Base-by-base conservation (phyloP, 2,329 filamentous ascomycete species). In the Penicillium sp. region DNA sequence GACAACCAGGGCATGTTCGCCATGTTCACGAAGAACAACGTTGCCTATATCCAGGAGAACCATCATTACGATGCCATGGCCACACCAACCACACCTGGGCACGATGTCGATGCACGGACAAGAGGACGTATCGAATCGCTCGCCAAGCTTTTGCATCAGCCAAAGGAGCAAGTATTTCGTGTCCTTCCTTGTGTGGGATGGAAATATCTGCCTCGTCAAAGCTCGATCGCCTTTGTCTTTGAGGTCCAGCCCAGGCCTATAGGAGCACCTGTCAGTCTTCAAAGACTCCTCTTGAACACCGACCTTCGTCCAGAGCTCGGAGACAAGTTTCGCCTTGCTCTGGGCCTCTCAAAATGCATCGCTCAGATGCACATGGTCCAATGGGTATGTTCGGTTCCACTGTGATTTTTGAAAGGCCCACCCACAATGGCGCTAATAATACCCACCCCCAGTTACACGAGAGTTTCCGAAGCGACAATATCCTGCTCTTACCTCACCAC, bases 331-430 rank as follows among this genome's bases (percentile, higher is more conserved):
- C 59, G 59, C 10, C 59, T 60, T 35, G 59, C 59, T 3, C 53
- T 53, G 2, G 59, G 53, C 37, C 53, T 60, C 9, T 51, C 59
- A 3, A 44, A 56, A 13, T 60, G 59, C n/a, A 56, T 60, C 17
- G 53, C 59, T 28, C 53, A 60, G 45, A 60, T 60, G 53, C 59
- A 60, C 26, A 60, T 60, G 53, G 53, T 60, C 44, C 59, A 60
- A 56, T 60, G 53, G 59, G 59, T 56, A 51, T 24, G 45, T 37
- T 45, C 40, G 10, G 33, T n/a, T 19, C 33, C 38, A 26, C 35
- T 12, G 15, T 10, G 9, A 26, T 13, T 35, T 35, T 28, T 28
- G 12, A 49, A 12, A 22, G 28, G 24, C 28, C 33, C 40, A 49
- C 19, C 19, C 26, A 28, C 28, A 38, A 22, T 40, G n/a, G 37